These are phyloP conservation scores for Euryodendron excelsum DNA, from an alignment of 148 eudicot genomes.

Conservation along the genomic window DNA sequence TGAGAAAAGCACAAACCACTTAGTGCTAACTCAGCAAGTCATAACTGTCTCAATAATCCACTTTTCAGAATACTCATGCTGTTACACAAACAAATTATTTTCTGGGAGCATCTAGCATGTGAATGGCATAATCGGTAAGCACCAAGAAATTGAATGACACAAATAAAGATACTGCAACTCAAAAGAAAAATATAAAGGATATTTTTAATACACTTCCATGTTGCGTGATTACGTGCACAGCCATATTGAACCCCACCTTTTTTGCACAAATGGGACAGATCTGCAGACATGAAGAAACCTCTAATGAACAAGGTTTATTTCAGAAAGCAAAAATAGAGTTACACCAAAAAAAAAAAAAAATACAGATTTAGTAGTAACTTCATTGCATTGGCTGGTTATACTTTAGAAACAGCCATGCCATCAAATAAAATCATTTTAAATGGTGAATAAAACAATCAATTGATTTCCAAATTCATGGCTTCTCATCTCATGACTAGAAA, in stretches of 20 bases:
- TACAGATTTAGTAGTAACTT: neutral
- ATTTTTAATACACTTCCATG: conserved; percentile 51
- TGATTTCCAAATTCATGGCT: neutral
- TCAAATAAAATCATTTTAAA: neutral
- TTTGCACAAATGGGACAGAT: conserved; percentile 55
- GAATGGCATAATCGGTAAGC: too few relatives aligned
- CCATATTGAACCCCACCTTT: conserved; percentile 41
- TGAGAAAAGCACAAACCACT: too few relatives aligned
- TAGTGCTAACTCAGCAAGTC: too few relatives aligned
- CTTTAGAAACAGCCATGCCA: neutral
- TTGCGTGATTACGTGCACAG: conserved; percentile 51
- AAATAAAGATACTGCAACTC: neutral
- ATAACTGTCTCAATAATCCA: too few relatives aligned
- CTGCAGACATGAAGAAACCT: conserved; percentile 31
- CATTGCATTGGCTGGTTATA: neutral
- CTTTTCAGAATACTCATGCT: too few relatives aligned
- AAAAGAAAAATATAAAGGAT: conserved; percentile 45
- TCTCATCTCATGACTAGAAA: too few relatives aligned
- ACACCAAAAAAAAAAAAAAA: neutral
- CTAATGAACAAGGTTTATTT: neutral
- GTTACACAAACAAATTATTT: too few relatives aligned
- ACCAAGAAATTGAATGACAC: neutral
- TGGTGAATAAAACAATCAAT: neutral
- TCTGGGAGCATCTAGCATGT: too few relatives aligned
- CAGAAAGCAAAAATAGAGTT: neutral